These are phyloP conservation scores for Salvia sclarea DNA, from an alignment of 305 asterid genomes.

Conservation along the genomic window DNA sequence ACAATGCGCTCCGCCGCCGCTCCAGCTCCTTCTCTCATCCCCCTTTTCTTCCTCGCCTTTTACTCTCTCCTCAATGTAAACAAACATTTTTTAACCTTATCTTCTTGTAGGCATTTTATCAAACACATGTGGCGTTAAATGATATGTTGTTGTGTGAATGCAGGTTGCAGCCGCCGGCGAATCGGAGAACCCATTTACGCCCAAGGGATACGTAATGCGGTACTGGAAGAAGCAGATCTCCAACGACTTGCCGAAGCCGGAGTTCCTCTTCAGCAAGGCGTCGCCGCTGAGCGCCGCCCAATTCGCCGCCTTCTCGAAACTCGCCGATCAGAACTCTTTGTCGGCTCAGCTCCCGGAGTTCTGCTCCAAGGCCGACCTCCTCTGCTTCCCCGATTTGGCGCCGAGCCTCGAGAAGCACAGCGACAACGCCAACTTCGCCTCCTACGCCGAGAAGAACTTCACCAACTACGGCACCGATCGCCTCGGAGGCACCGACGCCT, in stretches of 20 bases:
- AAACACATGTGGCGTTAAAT: neutral
- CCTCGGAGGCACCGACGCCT: slow-evolving; percentile 47
- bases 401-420: slow-evolving; percentile 56
- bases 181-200: slow-evolving; percentile 61
- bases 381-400: slow-evolving; percentile 5
- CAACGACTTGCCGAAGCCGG: slow-evolving; percentile 62
- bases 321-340: slow-evolving; percentile 61
- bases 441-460: slow-evolving; percentile 43
- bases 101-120: neutral
- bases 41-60: slow-evolving; percentile 25
- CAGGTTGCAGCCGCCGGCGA: slow-evolving; percentile 49
- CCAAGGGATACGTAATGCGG: slow-evolving; percentile 61
- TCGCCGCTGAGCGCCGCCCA: slow-evolving; percentile 66
- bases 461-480: slow-evolving; percentile 58
- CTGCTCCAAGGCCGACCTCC: slow-evolving; percentile 68
- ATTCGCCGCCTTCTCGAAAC: slow-evolving; percentile 58
- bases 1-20: slow-evolving; percentile 36
- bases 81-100: neutral
- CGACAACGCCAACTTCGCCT: slow-evolving; percentile 41
- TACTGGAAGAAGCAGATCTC: slow-evolving; percentile 79
- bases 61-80: neutral
- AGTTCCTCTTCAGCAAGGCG: slow-evolving; percentile 62
- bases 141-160: slow-evolving; percentile 36
- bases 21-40: slow-evolving; percentile 27
- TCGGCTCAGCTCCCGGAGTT: slow-evolving; percentile 62